Conservation (phyloP, 2,329 filamentous ascomycete species). For the Aureobasidium sp. region DNA sequence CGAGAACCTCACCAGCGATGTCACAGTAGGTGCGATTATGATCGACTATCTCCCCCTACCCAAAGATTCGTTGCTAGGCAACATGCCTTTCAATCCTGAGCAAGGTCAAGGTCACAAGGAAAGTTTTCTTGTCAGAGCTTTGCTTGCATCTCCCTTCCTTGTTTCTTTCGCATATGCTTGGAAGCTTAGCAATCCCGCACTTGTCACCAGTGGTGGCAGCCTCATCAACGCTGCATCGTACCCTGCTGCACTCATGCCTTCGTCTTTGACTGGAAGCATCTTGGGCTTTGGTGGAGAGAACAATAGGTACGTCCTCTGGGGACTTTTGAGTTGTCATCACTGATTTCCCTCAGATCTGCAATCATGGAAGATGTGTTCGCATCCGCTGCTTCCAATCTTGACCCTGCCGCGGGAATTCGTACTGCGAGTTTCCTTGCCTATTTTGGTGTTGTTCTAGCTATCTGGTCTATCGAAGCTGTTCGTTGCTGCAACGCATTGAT, state of each 20-base stretch:
- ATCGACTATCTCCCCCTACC: conserved; percentile 26
- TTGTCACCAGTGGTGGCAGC: background rate
- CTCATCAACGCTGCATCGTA: background rate
- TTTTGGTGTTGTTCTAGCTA: conserved; percentile 21
- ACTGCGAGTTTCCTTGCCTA: conserved; percentile 21
- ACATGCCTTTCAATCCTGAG: conserved; percentile 24
- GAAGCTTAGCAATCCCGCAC: background rate
- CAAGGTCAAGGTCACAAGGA: conserved; percentile 22
- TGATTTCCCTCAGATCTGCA: background rate
- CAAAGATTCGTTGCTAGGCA: conserved; percentile 18
- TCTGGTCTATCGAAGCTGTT: conserved; percentile 24
- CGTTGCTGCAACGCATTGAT: conserved; percentile 25
- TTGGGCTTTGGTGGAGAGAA: background rate
- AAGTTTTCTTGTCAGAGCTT: conserved; percentile 14
- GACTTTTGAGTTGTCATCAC: background rate
- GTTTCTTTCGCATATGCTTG: background rate
- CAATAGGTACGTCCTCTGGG: background rate
- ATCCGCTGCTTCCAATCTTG: background rate
- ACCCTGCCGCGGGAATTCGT: conserved; percentile 16
- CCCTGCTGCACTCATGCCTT: background rate
- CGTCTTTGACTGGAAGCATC: background rate
- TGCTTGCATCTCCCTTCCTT: conserved; percentile 10
- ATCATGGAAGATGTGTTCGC: background rate
- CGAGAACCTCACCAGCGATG: conserved; percentile 14
- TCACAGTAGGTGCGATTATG: conserved; percentile 19